phyloP scores from a whole-genome alignment of 2,329 filamentous ascomycete species.

The Fusarium multiceps region DNA sequence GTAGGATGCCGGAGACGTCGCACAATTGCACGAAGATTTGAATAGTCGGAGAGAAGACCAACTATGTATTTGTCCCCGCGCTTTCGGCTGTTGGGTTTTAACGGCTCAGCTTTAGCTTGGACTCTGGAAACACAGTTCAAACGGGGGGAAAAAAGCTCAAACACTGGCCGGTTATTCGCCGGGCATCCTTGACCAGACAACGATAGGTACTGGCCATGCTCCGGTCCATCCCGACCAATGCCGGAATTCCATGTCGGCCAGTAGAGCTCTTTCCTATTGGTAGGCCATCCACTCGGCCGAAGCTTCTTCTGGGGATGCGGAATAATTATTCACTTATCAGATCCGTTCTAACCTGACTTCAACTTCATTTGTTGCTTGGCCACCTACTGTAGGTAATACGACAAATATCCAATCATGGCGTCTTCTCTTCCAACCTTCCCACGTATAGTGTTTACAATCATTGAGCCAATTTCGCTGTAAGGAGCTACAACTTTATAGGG shows the following conservation, averaged over 20 bases:
- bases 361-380: slow-evolving; percentile 16
- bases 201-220: slow-evolving; percentile 12
- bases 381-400: neutral
- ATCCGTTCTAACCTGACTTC: slow-evolving; percentile 1
- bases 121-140: slow-evolving; percentile 13
- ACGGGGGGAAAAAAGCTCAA: slow-evolving; percentile 24
- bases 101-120: slow-evolving; percentile 27
- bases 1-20: slow-evolving; percentile 9
- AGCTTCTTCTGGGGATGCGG: slow-evolving; percentile 14
- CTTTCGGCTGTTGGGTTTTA: slow-evolving; percentile 32
- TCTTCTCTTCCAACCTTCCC: slow-evolving; percentile 72
- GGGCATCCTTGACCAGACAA: slow-evolving; percentile 21
- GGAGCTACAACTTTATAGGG: slow-evolving; percentile 37
- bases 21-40: slow-evolving; percentile 2
- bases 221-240: slow-evolving; percentile 27
- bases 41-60: slow-evolving; percentile 23
- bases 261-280: slow-evolving; percentile 5
- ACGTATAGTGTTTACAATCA: slow-evolving; percentile 72
- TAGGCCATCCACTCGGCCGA: neutral
- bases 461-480: slow-evolving; percentile 77
- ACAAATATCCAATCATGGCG: slow-evolving; percentile 58
- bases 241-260: neutral
- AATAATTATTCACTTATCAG: slow-evolving; percentile 12
- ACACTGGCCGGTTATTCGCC: slow-evolving; percentile 36
- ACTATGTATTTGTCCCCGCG: slow-evolving; percentile 9